Percentiles rank a stretch among this genome's conserved stretches.
Conservation (phyloP, 768 basidiomycete genomes). For the Ephemerocybe angulata region DNA sequence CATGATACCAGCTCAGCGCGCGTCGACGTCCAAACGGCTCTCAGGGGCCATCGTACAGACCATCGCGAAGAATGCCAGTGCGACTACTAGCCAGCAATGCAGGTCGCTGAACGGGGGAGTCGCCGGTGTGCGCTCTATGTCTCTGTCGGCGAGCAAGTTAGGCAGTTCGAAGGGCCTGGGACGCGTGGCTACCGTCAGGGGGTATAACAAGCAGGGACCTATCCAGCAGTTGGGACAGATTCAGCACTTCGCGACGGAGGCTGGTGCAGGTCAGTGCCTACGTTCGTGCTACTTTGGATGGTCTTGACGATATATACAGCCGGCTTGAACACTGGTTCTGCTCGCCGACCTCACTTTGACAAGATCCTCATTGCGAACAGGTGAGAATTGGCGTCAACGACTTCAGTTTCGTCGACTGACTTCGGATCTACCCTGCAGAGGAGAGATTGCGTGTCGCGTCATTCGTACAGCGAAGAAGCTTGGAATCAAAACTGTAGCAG, state of each 20-base stretch:
- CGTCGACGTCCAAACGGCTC: not conserved
- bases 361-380: slow-evolving; percentile 92
- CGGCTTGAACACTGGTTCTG: too few species aligned
- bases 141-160: not conserved
- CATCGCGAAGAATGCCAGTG: not conserved
- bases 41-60: not conserved
- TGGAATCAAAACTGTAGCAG: slow-evolving; percentile 88
- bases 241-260: not conserved
- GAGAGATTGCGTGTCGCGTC: slow-evolving; percentile 94
- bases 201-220: not conserved
- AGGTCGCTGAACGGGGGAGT: not conserved
- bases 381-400: slow-evolving; percentile 31
- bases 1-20: slow-evolving; percentile 4
- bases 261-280: not conserved
- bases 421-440: slow-evolving; percentile 42
- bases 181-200: not conserved
- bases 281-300: not conserved
- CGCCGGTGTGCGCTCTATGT: not conserved
- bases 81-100: not conserved
- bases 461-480: slow-evolving; percentile 86
- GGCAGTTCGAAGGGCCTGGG: not conserved
- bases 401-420: not conserved
- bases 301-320: not conserved
- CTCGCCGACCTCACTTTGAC: slow-evolving; percentile 59
- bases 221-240: not conserved